Percentiles rank a stretch among this genome's conserved stretches.
Evolutionary conservation across 345 rosid genomes (phyloP).

Genomic region (Lepidium aucheri): DNA sequence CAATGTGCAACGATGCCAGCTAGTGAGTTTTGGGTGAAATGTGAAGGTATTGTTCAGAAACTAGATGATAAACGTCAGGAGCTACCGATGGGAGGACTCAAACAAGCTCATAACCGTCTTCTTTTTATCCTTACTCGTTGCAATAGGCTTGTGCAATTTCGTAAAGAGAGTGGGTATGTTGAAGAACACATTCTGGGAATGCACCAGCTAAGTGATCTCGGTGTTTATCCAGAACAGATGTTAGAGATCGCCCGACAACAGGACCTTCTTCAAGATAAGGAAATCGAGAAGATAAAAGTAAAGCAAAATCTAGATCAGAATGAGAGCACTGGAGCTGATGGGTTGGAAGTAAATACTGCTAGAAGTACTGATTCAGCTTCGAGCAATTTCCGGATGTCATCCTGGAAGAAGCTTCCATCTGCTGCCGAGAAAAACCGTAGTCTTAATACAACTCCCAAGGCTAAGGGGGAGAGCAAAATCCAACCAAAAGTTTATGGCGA

Average conservation of each 20-base stretch:
- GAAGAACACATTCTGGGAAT: constrained; percentile 68
- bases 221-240: constrained; percentile 80
- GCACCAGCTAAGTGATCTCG: constrained; percentile 87
- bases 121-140: constrained; percentile 91
- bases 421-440: constrained; percentile 60
- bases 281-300: constrained; percentile 29
- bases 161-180: constrained; percentile 82
- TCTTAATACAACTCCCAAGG: constrained; percentile 44
- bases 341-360: constrained; percentile 52
- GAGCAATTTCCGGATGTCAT: constrained; percentile 78
- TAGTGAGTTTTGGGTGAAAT: constrained; percentile 74
- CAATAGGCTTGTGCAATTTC: constrained; percentile 92
- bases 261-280: constrained; percentile 35
- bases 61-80: constrained; percentile 92
- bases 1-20: constrained; percentile 80
- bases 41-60: constrained; percentile 83
- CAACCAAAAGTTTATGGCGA: constrained; percentile 36
- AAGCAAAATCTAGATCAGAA: constrained; percentile 34
- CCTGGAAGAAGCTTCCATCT: constrained; percentile 92
- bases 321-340: constrained; percentile 29
- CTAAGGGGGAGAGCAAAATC: constrained; percentile 36
- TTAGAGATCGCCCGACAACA: constrained; percentile 51
- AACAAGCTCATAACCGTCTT: constrained; percentile 89
- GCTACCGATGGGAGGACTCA: constrained; percentile 77
- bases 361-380: constrained; percentile 71